phyloP scores from a whole-genome alignment of 2,329 filamentous ascomycete genomes.

The Fusarium marasasianum region DNA sequence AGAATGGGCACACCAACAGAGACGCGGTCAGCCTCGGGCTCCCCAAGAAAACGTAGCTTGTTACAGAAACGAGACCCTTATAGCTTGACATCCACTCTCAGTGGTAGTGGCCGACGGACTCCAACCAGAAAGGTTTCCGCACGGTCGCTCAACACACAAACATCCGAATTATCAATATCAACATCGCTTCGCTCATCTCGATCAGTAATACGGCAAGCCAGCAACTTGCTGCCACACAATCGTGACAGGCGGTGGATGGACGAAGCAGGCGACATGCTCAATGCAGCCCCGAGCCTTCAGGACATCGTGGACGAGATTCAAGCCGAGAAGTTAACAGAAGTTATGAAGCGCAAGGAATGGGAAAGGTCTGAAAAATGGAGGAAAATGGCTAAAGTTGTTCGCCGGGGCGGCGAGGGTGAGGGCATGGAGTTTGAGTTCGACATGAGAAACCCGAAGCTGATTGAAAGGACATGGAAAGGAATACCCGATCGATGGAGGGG shows the following conservation, averaged over 20 bases:
- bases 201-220: slow-evolving; percentile 65
- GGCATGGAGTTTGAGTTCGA: slow-evolving; percentile 79
- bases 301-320: slow-evolving; percentile 66
- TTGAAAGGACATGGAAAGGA: slow-evolving; percentile 95
- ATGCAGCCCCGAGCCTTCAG: slow-evolving; percentile 64
- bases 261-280: slow-evolving; percentile 74
- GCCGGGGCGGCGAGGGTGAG: slow-evolving; percentile 59
- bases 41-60: slow-evolving; percentile 57
- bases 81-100: slow-evolving; percentile 52
- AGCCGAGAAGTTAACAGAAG: slow-evolving; percentile 61
- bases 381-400: slow-evolving; percentile 69
- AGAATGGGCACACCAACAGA: slow-evolving; percentile 54
- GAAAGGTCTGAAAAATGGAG: slow-evolving; percentile 73
- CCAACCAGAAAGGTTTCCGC: slow-evolving; percentile 66
- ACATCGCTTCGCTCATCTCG: slow-evolving; percentile 63
- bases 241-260: slow-evolving; percentile 69
- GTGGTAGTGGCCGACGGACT: slow-evolving; percentile 50
- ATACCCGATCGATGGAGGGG: slow-evolving; percentile 96
- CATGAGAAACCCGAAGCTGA: slow-evolving; percentile 80
- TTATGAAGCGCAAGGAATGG: slow-evolving; percentile 70
- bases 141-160: slow-evolving; percentile 67
- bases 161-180: slow-evolving; percentile 59
- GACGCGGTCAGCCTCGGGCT: slow-evolving; percentile 53
- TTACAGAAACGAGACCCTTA: slow-evolving; percentile 50
- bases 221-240: slow-evolving; percentile 69